Percentiles rank a stretch among this genome's conserved stretches.
These are phyloP conservation scores for Ramalina peruviana DNA, from an alignment of 495 filamentous ascomycete genomes.

Conservation along the genomic window DNA sequence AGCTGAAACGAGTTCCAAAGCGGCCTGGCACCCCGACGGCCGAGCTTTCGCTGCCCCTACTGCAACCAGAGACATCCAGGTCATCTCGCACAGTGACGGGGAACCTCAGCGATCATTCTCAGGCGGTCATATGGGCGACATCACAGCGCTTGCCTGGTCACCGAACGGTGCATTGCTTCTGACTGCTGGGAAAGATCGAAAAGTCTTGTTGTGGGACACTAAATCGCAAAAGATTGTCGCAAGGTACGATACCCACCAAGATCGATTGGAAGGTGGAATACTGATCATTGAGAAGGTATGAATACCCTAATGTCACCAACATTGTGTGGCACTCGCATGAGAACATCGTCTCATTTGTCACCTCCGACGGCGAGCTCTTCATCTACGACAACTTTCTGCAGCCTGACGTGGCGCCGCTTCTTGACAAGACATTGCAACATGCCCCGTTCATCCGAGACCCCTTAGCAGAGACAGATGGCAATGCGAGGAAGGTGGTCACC, in stretches of 20 bases:
- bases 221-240: constrained; percentile 67
- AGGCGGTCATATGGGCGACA: constrained; percentile 67
- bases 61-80: constrained; percentile 68
- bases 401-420: constrained; percentile 36
- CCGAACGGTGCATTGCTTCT: constrained; percentile 83
- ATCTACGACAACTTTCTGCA: constrained; percentile 73
- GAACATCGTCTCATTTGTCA: constrained; percentile 83
- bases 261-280: neutral
- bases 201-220: constrained; percentile 76
- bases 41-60: constrained; percentile 80
- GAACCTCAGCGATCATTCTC: constrained; percentile 65
- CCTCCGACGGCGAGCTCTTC: constrained; percentile 77
- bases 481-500: constrained; percentile 38
- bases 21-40: constrained; percentile 89
- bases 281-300: constrained; percentile 35
- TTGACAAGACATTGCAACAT: constrained; percentile 50
- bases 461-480: constrained; percentile 54
- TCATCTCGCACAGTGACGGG: constrained; percentile 77
- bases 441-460: constrained; percentile 81
- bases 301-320: constrained; percentile 68
- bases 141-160: constrained; percentile 83
- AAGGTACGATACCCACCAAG: constrained; percentile 15
- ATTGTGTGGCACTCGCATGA: constrained; percentile 82
- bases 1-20: constrained; percentile 58
- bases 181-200: constrained; percentile 69